These are phyloP conservation scores for Pedinophyceae sp. DNA, from an alignment of 139 green algal genomes.

Conservation along the genomic window DNA sequence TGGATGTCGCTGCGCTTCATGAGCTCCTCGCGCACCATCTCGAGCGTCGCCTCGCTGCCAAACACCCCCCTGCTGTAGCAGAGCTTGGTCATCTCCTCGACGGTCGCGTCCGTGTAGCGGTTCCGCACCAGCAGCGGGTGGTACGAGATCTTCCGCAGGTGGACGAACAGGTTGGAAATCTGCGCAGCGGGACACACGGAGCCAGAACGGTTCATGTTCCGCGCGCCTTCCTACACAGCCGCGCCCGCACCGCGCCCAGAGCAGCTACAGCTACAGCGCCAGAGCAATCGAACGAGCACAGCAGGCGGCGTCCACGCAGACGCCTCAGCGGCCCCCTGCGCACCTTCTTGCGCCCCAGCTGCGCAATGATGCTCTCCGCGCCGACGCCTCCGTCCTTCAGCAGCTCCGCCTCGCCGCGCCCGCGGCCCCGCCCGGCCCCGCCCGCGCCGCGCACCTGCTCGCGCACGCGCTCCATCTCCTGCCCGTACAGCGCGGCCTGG, in stretches of 20 bases:
- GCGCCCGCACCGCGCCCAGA: slow-evolving; percentile 1
- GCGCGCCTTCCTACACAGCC: slow-evolving; percentile 17
- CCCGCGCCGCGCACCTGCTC: slow-evolving; percentile 16
- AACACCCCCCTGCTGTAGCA: slow-evolving; percentile 34
- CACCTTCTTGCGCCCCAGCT: neutral
- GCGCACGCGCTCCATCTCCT: slow-evolving; percentile 16
- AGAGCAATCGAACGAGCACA: too few relatives aligned
- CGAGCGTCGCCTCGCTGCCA: slow-evolving; percentile 31
- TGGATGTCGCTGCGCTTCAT: too few relatives aligned
- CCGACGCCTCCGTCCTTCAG: neutral
- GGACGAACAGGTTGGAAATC: slow-evolving; percentile 76
- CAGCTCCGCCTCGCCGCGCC: neutral
- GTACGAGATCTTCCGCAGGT: slow-evolving; percentile 85
- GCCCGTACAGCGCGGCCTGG: slow-evolving; percentile 38
- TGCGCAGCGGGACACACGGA: slow-evolving; percentile 28
- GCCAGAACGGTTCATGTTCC: too few relatives aligned
- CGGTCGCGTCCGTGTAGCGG: slow-evolving; percentile 37
- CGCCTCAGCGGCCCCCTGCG: slow-evolving; percentile 11
- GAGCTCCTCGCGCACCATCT: slow-evolving; percentile 41
- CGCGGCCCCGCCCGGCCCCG: neutral
- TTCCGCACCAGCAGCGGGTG: slow-evolving; percentile 79
- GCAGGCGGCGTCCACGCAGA: slow-evolving; percentile 11
- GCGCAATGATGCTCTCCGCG: neutral
- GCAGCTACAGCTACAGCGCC: too few relatives aligned
- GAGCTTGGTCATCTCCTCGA: slow-evolving; percentile 43